phyloP scores from a whole-genome alignment of 75 land plant species.

The Larix kaempferi region DNA sequence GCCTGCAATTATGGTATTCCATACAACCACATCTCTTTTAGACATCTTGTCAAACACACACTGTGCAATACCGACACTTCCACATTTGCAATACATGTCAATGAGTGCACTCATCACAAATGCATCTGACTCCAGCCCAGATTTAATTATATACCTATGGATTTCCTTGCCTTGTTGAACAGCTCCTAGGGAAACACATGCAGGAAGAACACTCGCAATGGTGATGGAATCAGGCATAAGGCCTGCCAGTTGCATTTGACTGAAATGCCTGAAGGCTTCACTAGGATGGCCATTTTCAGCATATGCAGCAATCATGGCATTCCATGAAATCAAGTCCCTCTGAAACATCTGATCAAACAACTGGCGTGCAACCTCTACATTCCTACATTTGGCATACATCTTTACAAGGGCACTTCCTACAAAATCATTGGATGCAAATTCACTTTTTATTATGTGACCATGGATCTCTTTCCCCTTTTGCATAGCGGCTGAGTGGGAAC shows the following conservation, averaged over 20 bases:
- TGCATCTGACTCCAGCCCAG: constrained; percentile 16
- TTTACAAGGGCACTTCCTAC: constrained; percentile 40
- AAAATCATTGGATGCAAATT: constrained; percentile 14
- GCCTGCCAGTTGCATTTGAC: constrained; percentile 26
- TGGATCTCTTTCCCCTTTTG: constrained; percentile 28
- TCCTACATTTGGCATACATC: constrained; percentile 38
- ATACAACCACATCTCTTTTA: constrained; percentile 28
- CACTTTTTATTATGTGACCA: constrained; percentile 10
- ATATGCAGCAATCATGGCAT: constrained; percentile 38
- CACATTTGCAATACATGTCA: constrained; percentile 56
- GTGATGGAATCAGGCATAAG: constrained; percentile 26
- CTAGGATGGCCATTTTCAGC: constrained; percentile 18
- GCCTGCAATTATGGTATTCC: constrained; percentile 55
- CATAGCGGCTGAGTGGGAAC: constrained; percentile 3
- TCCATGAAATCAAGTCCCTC: constrained; percentile 49
- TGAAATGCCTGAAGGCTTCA: constrained; percentile 36
- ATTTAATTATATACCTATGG: constrained; percentile 28
- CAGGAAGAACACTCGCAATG: constrained; percentile 32
- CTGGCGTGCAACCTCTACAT: constrained; percentile 21
- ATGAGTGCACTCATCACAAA: constrained; percentile 39
- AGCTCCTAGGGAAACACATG: constrained; percentile 35
- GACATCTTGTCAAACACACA: constrained; percentile 32
- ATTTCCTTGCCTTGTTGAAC: constrained; percentile 36
- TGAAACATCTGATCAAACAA: constrained; percentile 30
- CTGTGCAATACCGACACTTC: constrained; percentile 23